Conservation (phyloP, 164 flowering plant genomes). For the Tinospora cordifolia region DNA sequence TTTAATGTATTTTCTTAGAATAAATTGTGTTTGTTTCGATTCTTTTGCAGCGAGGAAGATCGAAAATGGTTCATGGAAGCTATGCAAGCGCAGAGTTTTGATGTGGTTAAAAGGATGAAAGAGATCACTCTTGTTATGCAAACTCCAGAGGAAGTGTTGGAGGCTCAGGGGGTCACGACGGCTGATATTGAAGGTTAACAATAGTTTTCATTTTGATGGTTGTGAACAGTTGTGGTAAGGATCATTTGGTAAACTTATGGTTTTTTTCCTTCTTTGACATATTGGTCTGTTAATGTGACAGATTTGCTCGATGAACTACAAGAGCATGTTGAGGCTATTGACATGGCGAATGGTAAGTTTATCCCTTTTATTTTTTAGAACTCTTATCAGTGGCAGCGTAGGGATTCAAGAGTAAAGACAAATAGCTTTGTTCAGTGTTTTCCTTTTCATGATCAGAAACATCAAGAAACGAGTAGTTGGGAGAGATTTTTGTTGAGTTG, state of each 20-base stretch:
- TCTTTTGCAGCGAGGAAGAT: conserved; percentile 68
- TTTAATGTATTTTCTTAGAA: neutral
- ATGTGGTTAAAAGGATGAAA: conserved; percentile 81
- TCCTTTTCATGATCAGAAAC: too few relatives aligned
- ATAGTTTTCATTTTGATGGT: neutral
- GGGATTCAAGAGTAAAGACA: neutral
- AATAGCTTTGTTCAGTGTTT: too few relatives aligned
- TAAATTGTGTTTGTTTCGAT: neutral
- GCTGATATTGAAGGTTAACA: conserved; percentile 77
- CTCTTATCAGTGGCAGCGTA: neutral
- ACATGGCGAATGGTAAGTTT: conserved; percentile 87
- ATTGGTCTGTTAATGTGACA: conserved; percentile 24
- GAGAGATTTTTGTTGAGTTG: too few relatives aligned
- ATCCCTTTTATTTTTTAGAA: neutral
- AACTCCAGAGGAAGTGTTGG: conserved; percentile 77
- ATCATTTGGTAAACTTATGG: neutral
- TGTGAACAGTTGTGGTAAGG: neutral
- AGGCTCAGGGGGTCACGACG: conserved; percentile 79
- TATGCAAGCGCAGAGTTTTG: conserved; percentile 66
- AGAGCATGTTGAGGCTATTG: conserved; percentile 93
- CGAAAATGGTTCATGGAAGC: conserved; percentile 95
- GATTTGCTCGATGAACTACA: conserved; percentile 90
- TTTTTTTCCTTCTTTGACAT: neutral
- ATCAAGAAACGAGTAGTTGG: too few relatives aligned
- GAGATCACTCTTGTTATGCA: conserved; percentile 95